Evolutionary conservation across 805 yeast species (phyloP).

Genomic region (Blastobotrys mokoenaii): DNA sequence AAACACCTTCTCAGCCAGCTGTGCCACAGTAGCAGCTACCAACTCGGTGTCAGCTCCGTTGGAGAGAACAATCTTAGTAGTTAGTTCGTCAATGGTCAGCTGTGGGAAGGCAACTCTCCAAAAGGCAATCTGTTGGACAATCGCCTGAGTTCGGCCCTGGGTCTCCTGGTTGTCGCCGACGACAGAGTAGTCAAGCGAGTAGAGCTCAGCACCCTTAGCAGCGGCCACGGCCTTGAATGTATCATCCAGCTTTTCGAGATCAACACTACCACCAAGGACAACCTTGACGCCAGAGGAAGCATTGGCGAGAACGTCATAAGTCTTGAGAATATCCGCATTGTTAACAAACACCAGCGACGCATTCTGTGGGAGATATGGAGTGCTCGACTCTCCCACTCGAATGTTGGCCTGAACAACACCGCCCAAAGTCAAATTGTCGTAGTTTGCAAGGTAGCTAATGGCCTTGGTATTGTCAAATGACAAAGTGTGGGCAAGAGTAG

Average conservation of each 20-base stretch:
- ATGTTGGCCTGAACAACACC: constrained; percentile 61
- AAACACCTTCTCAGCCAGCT: constrained; percentile 28
- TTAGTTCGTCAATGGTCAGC: constrained; percentile 50
- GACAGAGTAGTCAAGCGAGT: constrained; percentile 51
- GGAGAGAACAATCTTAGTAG: constrained; percentile 70
- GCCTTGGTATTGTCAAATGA: constrained; percentile 45
- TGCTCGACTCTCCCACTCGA: constrained; percentile 38
- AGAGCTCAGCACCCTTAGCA: constrained; percentile 43
- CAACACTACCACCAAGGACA: constrained; percentile 31
- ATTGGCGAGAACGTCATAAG: constrained; percentile 55
- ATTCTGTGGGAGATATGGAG: constrained; percentile 36
- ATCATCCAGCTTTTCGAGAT: constrained; percentile 43
- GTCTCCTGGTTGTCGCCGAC: constrained; percentile 64
- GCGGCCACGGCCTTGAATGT: constrained; percentile 46
- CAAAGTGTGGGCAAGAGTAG: constrained; percentile 58
- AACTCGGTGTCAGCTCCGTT: constrained; percentile 79
- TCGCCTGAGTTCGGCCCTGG: constrained; percentile 63
- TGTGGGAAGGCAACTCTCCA: constrained; percentile 65
- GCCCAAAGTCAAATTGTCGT: constrained; percentile 63
- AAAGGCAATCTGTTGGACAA: constrained; percentile 72
- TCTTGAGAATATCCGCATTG: constrained; percentile 43
- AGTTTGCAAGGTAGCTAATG: constrained; percentile 53
- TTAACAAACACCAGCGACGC: constrained; percentile 64
- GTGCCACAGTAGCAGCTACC: constrained; percentile 45
- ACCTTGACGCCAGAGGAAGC: constrained; percentile 49